phyloP scores from a whole-genome alignment of 257 asterid species.

The Fraxinus cuspidata region DNA sequence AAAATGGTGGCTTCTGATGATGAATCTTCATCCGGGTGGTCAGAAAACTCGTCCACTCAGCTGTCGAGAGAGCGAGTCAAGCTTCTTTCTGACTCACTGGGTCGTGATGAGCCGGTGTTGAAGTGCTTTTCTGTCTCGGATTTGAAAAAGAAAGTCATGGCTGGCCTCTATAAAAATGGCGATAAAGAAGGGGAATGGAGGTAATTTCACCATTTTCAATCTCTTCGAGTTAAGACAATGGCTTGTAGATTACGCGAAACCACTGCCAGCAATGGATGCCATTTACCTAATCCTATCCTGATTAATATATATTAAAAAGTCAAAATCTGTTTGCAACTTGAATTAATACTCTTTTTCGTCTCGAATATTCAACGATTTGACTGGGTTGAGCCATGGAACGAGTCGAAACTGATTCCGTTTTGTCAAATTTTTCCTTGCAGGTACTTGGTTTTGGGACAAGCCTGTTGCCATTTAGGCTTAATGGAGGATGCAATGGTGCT shows the following conservation, averaged over 20 bases:
- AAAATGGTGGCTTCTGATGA: slow-evolving; percentile 50
- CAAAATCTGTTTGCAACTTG: background rate
- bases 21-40: slow-evolving; percentile 52
- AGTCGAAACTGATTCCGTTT: background rate
- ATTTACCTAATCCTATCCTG: slow-evolving; percentile 13
- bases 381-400: background rate
- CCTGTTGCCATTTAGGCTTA: slow-evolving; percentile 59
- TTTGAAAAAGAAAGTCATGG: slow-evolving; percentile 77
- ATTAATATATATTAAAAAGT: slow-evolving; percentile 7
- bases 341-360: background rate
- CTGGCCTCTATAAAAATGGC: slow-evolving; percentile 62
- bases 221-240: slow-evolving; percentile 6
- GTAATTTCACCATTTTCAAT: slow-evolving; percentile 35
- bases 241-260: slow-evolving; percentile 53
- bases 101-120: slow-evolving; percentile 49
- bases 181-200: slow-evolving; percentile 88
- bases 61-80: slow-evolving; percentile 64
- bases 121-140: slow-evolving; percentile 77
- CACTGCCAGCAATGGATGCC: slow-evolving; percentile 31
- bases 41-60: slow-evolving; percentile 68
- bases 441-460: slow-evolving; percentile 58
- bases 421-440: slow-evolving; percentile 37
- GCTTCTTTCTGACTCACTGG: slow-evolving; percentile 57
- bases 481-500: slow-evolving; percentile 64
- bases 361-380: background rate